Conservation (phyloP, 2,329 filamentous ascomycete genomes). For the Tolypocladium endophyticum region DNA sequence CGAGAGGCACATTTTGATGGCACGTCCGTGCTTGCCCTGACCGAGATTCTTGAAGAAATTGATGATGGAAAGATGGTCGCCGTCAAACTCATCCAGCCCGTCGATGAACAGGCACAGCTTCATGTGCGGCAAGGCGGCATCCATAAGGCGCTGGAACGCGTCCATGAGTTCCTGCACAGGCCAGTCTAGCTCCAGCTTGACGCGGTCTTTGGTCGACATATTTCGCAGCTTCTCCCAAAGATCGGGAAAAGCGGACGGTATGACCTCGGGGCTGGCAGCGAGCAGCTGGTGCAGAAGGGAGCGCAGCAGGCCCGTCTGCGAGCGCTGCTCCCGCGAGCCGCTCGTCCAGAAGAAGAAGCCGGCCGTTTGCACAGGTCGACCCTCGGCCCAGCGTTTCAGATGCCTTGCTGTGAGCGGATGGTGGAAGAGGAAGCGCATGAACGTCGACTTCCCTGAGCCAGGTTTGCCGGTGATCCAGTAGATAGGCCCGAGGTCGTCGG, state of each 20-base stretch:
- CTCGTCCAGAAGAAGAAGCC: slow-evolving; percentile 36
- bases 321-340: slow-evolving; percentile 25
- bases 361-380: slow-evolving; percentile 17
- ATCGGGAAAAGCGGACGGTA: slow-evolving; percentile 13
- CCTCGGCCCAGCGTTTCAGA: slow-evolving; percentile 15
- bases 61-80: slow-evolving; percentile 15
- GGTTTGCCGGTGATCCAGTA: slow-evolving; percentile 30
- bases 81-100: slow-evolving; percentile 23
- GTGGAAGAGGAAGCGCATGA: slow-evolving; percentile 27
- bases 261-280: slow-evolving; percentile 10
- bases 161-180: slow-evolving; percentile 15
- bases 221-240: slow-evolving; percentile 15
- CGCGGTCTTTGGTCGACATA: slow-evolving; percentile 20
- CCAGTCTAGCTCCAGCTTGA: slow-evolving; percentile 19
- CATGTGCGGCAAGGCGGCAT: slow-evolving; percentile 7
- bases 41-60: slow-evolving; percentile 15
- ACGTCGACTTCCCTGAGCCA: slow-evolving; percentile 34
- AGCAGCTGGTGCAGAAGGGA: slow-evolving; percentile 26
- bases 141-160: slow-evolving; percentile 12
- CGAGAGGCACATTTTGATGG: slow-evolving; percentile 19
- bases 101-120: slow-evolving; percentile 20
- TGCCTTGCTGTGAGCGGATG: slow-evolving; percentile 7
- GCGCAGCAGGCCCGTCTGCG: slow-evolving; percentile 23
- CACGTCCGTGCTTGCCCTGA: slow-evolving; percentile 1
- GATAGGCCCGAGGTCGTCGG: slow-evolving; percentile 9